Evolutionary conservation across 1,139 yeast species (phyloP).

Genomic region (Pichia sp.): DNA sequence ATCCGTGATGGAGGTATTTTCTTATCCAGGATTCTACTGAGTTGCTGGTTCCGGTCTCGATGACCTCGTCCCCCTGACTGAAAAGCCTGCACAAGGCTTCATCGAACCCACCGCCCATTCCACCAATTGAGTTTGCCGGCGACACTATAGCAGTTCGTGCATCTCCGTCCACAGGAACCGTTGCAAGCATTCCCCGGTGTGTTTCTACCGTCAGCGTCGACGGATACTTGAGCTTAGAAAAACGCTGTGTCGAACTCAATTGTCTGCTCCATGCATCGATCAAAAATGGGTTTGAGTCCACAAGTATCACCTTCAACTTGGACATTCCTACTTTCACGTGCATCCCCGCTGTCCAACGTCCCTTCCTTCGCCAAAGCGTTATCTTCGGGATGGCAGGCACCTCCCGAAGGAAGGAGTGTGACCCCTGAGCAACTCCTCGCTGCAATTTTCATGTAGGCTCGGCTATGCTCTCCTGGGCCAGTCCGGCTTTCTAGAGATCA

Average conservation of each 20-base stretch:
- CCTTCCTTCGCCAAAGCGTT: no score
- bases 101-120: slow-evolving; percentile 52
- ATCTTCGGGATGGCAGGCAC: background rate
- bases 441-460: background rate
- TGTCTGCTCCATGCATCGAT: slow-evolving; percentile 10
- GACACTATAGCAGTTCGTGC: slow-evolving; percentile 37
- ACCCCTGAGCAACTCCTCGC: background rate
- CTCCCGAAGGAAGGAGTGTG: background rate
- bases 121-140: slow-evolving; percentile 52
- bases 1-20: slow-evolving; percentile 28
- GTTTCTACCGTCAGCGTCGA: background rate
- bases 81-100: slow-evolving; percentile 37
- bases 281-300: slow-evolving; percentile 2
- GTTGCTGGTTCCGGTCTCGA: slow-evolving; percentile 23
- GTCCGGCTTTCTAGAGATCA: no score
- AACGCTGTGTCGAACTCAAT: background rate
- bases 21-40: slow-evolving; percentile 21
- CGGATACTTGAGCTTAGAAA: background rate
- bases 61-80: slow-evolving; percentile 24
- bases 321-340: background rate
- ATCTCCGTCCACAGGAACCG: slow-evolving; percentile 1
- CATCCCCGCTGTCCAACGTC: background rate
- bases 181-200: slow-evolving; percentile 7
- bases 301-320: slow-evolving; percentile 4
- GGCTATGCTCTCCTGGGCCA: background rate